A percentile compares a stretch with the other conserved stretches of the same genome.
These are phyloP conservation scores for Lomentospora prolificans DNA, from an alignment of 2,329 filamentous ascomycete species.

Conservation along the genomic window DNA sequence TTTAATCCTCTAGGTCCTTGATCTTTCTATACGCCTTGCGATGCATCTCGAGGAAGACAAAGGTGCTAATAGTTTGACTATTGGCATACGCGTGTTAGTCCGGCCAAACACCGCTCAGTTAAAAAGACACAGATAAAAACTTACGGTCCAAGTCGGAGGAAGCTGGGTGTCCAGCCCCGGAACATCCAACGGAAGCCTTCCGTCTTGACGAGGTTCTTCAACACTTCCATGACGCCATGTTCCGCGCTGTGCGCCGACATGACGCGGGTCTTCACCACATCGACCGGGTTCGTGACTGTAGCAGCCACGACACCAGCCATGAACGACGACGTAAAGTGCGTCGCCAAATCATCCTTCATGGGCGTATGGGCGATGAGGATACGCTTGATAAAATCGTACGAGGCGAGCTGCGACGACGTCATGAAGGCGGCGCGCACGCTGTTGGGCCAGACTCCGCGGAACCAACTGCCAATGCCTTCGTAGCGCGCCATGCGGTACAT, in stretches of 20 bases:
- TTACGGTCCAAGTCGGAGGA: constrained; percentile 54
- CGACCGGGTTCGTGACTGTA: constrained; percentile 74
- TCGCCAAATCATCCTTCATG: constrained; percentile 59
- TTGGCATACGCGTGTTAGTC: constrained; percentile 11
- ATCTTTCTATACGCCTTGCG: constrained; percentile 62
- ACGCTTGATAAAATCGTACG: constrained; percentile 74
- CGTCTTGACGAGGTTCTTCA: constrained; percentile 56
- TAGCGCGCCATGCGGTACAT: constrained; percentile 76
- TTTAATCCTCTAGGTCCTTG: constrained; percentile 11
- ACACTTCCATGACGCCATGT: constrained; percentile 45
- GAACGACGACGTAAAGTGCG: constrained; percentile 70
- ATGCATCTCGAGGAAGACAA: constrained; percentile 79
- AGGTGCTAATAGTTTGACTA: constrained; percentile 76
- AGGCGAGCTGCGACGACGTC: constrained; percentile 76
- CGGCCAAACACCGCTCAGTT: neutral
- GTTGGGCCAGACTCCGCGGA: constrained; percentile 80
- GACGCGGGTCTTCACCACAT: constrained; percentile 81
- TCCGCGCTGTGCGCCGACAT: constrained; percentile 56
- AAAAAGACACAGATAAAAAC: constrained; percentile 19
- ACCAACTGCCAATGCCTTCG: constrained; percentile 68
- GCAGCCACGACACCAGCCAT: constrained; percentile 75
- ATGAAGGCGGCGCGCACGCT: constrained; percentile 73
- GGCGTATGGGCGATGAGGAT: constrained; percentile 56
- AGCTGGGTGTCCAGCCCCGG: constrained; percentile 79
- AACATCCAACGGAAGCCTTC: constrained; percentile 80